Base-by-base conservation (phyloP, 768 basidiomycete species). In the Naganishia vaughanmartiniae region DNA sequence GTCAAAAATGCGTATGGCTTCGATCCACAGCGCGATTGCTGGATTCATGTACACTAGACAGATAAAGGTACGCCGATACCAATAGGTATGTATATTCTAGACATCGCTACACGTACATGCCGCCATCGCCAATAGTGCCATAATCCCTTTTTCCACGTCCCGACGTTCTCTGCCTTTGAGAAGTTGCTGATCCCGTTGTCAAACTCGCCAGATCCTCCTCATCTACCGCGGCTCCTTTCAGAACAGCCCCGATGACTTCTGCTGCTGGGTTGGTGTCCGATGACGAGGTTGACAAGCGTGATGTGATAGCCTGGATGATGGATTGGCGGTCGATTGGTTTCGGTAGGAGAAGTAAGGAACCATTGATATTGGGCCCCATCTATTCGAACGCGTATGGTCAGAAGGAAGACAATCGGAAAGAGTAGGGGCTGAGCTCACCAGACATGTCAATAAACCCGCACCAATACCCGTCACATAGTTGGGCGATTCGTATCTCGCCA, bases 71-170 rank as follows among this genome's bases (percentile, higher is more conserved):
- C 12, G 24, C 12, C n/a, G 7, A 51, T 51, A 51, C 14, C n/a
- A n/a, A 51, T 51, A 51, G 19, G 12, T n/a, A 4, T n/a, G 21
- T 51, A 14, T 12, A 51, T 24, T 51, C 21, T 51, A 51, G 12
- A 51, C 17, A 21, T n/a, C 12, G 48, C 60, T 63, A 63, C 21
- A 63, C 60, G 42, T 63, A 63, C 60, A 63, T 63, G 1, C 60
- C 60, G 46, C 60, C 60, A 19, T 63, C 60, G 21, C 60, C 60
- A 45, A 63, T 63, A 9, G 17, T 63, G 2, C 60, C 60, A 63
- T 63, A 45, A 34, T 45, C 12, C 34, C 39, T 58, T 26, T 26
- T 45, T 14, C 24, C 26, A 0, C 24, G 36, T 15, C 24, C 39
- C 4, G 11, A 42, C 24, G 5, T 9, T 28, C 60, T 21, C 24